Evolutionary conservation across 495 filamentous ascomycete genomes (phyloP), one percentile per base, ranked within the genome.

Genomic region (Trichoderma parareesei): DNA sequence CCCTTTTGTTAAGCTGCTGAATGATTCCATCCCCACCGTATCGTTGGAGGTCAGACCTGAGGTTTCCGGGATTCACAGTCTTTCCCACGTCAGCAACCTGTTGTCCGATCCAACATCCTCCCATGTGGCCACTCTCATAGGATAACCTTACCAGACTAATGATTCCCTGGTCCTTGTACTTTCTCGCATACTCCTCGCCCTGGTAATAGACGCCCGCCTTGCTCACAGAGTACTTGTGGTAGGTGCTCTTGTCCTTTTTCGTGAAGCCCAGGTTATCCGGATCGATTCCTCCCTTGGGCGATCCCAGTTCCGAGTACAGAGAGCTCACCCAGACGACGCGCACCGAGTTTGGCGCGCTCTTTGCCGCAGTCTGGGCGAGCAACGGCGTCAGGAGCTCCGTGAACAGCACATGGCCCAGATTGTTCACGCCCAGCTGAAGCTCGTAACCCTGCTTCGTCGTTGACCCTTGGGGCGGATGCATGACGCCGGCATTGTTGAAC

Each of bases 261-360:
- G 69, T 68, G 65, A 73, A 72, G 46, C 71, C 69, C 9, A 76
- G 68, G 48, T 77, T 77, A 18, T 72, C 68, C 46, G 75, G 61
- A 4, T 75, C 70, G 44, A 81, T 62, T 3, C 77, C 78, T 27
- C 70, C 69, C n/a, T 68, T 70, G 9, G 77, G 77, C 20, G 67
- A 65, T 11, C 69, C 55, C 0, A 65, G 7, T 38, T 75, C 74
- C 33, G 70, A 71, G 44, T 68, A 72, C 20, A 70, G 70, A 3
- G 72, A 75, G 9, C 66, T 55, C n/a, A 75, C 72, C 80, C 82
- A 85, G 20, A 78, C 72, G 4, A 82, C 73, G 6, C 81, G 69
- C 2, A 82, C 78, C 55, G 59, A 73, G 44, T 73, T 67, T 5
- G 69, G 70, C 6, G 60, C 61, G 0, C 60, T 38, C 43, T 70